Evolutionary conservation across 129 eudicot species (phyloP).

Genomic region (Dittrichia graveolens): DNA sequence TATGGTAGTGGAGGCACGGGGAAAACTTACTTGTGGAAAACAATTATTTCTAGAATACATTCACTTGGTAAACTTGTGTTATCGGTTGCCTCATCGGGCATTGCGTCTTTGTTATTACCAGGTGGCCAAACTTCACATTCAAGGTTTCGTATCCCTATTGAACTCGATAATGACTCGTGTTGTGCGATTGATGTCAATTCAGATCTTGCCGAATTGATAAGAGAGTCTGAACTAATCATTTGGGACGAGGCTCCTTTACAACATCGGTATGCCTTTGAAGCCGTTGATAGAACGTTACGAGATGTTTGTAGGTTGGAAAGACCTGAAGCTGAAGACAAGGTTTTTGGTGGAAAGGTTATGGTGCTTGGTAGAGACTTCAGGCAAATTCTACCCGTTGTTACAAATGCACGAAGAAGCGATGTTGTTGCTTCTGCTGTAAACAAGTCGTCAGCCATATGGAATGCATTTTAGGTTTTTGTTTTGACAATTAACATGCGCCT

Average conservation of each 20-base stretch:
- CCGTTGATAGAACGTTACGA: not conserved
- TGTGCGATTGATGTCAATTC: not conserved
- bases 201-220: not conserved
- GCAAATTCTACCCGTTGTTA: not conserved
- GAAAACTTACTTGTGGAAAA: not conserved
- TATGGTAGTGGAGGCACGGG: not conserved
- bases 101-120: not conserved
- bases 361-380: not conserved
- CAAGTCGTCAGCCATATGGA: not conserved
- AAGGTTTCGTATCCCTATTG: not conserved
- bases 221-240: not conserved
- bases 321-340: not conserved
- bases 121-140: constrained; percentile 3
- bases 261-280: constrained; percentile 8
- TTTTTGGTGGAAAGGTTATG: not conserved
- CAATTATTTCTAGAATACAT: not conserved
- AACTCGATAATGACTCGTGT: not conserved
- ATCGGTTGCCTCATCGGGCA: not conserved
- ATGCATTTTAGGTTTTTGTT: not conserved
- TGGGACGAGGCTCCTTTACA: constrained; percentile 16
- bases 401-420: not conserved
- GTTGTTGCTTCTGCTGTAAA: not conserved
- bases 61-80: not conserved
- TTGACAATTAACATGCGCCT: not conserved
- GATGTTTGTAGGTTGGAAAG: not conserved